These are phyloP conservation scores for Gynochthodes officinalis DNA, from an alignment of 257 asterid species.

Conservation along the genomic window DNA sequence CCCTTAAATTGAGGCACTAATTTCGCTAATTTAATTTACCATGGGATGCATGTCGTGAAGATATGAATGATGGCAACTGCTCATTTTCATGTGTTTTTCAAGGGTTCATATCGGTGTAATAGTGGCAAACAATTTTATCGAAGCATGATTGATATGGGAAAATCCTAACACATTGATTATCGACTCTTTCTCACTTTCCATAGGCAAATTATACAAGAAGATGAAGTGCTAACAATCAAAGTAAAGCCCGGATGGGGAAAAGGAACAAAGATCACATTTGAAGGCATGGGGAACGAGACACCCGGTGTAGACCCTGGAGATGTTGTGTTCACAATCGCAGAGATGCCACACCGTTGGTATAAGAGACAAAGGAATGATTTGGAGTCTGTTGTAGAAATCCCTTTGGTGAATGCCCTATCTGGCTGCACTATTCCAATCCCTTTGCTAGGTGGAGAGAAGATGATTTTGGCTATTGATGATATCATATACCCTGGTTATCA, in stretches of 20 bases:
- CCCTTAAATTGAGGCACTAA: too few species aligned
- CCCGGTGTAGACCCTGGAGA: slow-evolving; percentile 46
- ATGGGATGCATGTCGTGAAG: too few species aligned
- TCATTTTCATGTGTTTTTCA: too few species aligned
- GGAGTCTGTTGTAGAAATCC: slow-evolving; percentile 44
- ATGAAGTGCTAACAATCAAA: slow-evolving; percentile 56
- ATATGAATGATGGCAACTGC: too few species aligned
- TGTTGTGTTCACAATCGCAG: slow-evolving; percentile 48
- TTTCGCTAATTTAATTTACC: too few species aligned
- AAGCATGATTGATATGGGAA: too few species aligned
- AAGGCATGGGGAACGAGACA: slow-evolving; percentile 57
- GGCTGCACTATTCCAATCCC: slow-evolving; percentile 57
- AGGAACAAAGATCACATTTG: slow-evolving; percentile 69
- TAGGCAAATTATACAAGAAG: slow-evolving; percentile 52
- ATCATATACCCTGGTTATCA: slow-evolving; percentile 56
- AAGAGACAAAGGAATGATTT: slow-evolving; percentile 59
- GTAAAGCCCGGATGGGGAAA: slow-evolving; percentile 73
- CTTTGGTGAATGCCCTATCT: slow-evolving; percentile 58
- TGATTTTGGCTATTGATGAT: slow-evolving; percentile 46
- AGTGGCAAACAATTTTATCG: too few species aligned
- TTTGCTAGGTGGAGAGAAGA: slow-evolving; percentile 43
- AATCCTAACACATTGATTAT: background rate
- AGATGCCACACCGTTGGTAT: slow-evolving; percentile 46
- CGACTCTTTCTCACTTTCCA: background rate
- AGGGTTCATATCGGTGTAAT: too few species aligned